Evolutionary conservation across 768 basidiomycete species (phyloP).

Genomic region (Megacollybia marginata): DNA sequence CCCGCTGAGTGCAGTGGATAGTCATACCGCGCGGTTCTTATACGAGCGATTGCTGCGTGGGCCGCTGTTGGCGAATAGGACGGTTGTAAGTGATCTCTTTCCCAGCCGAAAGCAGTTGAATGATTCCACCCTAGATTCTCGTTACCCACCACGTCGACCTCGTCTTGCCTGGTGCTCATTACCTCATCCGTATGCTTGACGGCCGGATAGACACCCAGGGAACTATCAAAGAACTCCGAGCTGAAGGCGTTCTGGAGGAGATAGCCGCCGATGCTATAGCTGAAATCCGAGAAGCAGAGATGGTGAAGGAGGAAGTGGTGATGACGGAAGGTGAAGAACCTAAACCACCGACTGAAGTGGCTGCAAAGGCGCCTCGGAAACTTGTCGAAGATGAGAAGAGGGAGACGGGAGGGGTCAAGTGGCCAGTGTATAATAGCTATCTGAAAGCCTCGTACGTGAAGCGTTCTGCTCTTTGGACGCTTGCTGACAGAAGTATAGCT

Average conservation of each 20-base stretch:
- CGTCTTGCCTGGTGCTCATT: constrained; percentile 65
- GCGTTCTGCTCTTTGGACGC: neutral
- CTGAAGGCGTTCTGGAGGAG: constrained; percentile 51
- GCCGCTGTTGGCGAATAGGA: constrained; percentile 56
- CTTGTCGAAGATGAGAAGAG: constrained; percentile 77
- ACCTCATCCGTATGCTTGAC: constrained; percentile 73
- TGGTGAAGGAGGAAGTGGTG: constrained; percentile 20
- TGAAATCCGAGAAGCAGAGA: constrained; percentile 42
- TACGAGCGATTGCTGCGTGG: constrained; percentile 63
- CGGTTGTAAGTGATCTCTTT: constrained; percentile 34
- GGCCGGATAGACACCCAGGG: constrained; percentile 77
- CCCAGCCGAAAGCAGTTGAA: neutral
- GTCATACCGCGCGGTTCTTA: constrained; percentile 56
- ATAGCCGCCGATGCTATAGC: constrained; percentile 42
- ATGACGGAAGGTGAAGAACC: constrained; percentile 19
- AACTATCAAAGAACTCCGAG: constrained; percentile 53
- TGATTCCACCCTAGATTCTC: constrained; percentile 33
- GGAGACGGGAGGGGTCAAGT: constrained; percentile 77
- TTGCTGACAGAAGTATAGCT: constrained; percentile 25
- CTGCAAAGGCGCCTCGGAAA: constrained; percentile 46
- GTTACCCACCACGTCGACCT: constrained; percentile 86
- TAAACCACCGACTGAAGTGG: constrained; percentile 16
- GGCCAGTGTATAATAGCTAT: constrained; percentile 63
- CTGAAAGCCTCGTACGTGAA: constrained; percentile 58
- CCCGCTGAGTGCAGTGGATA: constrained; percentile 75